phyloP scores from a whole-genome alignment of 805 yeast genomes.

The Isabelozyma heimii region DNA sequence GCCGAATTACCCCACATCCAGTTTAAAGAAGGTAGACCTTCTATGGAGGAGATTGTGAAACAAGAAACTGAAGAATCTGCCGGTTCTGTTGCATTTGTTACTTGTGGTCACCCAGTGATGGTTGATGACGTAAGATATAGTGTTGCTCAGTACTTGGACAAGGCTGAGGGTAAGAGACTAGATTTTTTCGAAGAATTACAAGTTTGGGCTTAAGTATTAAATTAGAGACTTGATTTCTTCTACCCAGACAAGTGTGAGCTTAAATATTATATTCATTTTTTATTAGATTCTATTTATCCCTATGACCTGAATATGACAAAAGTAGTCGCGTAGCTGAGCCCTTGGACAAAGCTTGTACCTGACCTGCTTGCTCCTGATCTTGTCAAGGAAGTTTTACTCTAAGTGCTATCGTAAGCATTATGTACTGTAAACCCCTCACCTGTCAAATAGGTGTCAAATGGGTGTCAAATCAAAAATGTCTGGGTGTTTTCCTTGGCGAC shows the following conservation, averaged over 20 bases:
- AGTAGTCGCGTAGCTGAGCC: not conserved
- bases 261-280: conserved; percentile 4
- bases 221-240: conserved; percentile 8
- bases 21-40: conserved; percentile 50
- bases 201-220: conserved; percentile 48
- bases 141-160: conserved; percentile 41
- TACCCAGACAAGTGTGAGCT: conserved; percentile 75
- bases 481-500: not conserved
- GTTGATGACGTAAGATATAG: conserved; percentile 54
- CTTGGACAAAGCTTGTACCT: too few species aligned
- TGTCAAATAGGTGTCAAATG: not conserved
- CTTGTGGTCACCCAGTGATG: conserved; percentile 63
- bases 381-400: too few species aligned
- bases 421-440: not conserved
- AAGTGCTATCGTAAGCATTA: too few species aligned
- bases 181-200: conserved; percentile 76
- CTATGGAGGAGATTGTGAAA: conserved; percentile 35
- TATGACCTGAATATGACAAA: too few species aligned
- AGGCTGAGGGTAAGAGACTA: conserved; percentile 42
- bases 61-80: conserved; percentile 32
- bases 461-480: not conserved
- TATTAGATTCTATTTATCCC: not conserved
- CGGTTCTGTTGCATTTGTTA: conserved; percentile 51
- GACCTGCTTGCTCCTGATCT: too few species aligned
- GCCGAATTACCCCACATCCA: conserved; percentile 29